Conservation (phyloP, 352 stramenopile genomes). For the Globisporangium middletonii region DNA sequence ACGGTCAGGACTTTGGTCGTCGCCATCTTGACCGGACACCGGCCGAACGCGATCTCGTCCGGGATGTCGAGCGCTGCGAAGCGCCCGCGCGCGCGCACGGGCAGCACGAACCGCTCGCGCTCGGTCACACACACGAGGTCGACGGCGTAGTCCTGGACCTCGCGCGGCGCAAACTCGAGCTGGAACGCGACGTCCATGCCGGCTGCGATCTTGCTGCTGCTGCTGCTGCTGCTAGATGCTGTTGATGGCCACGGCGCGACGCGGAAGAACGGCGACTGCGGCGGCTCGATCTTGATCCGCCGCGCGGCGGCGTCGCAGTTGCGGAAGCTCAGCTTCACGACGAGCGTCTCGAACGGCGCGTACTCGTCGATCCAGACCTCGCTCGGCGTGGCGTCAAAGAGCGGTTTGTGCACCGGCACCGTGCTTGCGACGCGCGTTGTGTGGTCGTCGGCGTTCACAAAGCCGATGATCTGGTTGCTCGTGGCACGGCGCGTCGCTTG, state of each 20-base stretch:
- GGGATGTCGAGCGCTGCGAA: conserved; percentile 87
- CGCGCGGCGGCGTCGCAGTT: conserved; percentile 90
- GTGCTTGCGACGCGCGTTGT: conserved; percentile 44
- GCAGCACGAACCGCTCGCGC: conserved; percentile 92
- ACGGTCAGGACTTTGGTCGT: conserved; percentile 81
- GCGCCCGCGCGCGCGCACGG: conserved; percentile 78
- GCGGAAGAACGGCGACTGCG: conserved; percentile 87
- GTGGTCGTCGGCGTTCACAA: conserved; percentile 74
- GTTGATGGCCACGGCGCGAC: conserved; percentile 26
- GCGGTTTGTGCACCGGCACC: conserved; percentile 78
- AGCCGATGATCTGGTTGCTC: conserved; percentile 42
- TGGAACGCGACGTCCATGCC: conserved; percentile 93
- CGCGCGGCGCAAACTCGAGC: conserved; percentile 89
- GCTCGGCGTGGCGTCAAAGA: conserved; percentile 82
- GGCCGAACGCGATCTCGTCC: conserved; percentile 84
- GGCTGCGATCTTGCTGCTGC: conserved; percentile 83
- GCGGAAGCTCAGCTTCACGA: conserved; percentile 85
- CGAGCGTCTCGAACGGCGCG: conserved; percentile 79
- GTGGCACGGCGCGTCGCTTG: conserved; percentile 28
- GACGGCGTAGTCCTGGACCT: conserved; percentile 82
- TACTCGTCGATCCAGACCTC: conserved; percentile 92
- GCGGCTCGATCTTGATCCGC: conserved; percentile 84
- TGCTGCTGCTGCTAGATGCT: conserved; percentile 12
- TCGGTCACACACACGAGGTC: conserved; percentile 94
- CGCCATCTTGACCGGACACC: conserved; percentile 83